Evolutionary conservation across 164 flowering plant genomes (phyloP), one percentile per base, ranked within the genome.

Genomic region (Euptelea pleiosperma): DNA sequence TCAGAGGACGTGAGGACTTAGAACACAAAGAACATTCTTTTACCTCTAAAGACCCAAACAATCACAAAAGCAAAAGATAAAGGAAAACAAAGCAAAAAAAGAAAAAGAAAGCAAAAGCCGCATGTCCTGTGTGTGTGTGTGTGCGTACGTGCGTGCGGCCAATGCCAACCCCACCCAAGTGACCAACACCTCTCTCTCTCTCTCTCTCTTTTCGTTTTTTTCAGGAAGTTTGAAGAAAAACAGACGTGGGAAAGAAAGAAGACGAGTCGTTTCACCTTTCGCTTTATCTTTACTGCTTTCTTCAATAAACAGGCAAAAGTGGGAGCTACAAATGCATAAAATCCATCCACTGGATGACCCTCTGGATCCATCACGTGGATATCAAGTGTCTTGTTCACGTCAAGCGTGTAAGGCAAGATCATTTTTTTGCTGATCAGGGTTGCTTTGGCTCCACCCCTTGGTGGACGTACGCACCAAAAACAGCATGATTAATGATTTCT

Each of bases 231-330:
- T n/a, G 34, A 35, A 21, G 19, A 48, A 34, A 21, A 11, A 52
- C 12, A 52, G 26, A 19, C 11, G n/a, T n/a, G n/a, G n/a, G n/a
- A 47, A 58, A 24, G 18, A 19, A 52, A 28, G 44, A 58, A 52
- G 59, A 44, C 46, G 46, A 60, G 56, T 46, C 52, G 22, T 25
- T 26, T 57, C 61, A 46, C 56, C 67, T 63, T 63, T 69, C 26
- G 19, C 60, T 63, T 69, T 69, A 29, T 31, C 61, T 55, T 55
- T 67, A 29, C 39, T 24, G n/a, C 34, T 16, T 40, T 55, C 10
- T 6, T 21, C 1, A n/a, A n/a, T n/a, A n/a, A n/a, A n/a, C n/a
- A n/a, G n/a, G n/a, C n/a, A n/a, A n/a, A n/a, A n/a, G n/a, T n/a
- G n/a, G n/a, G n/a, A n/a, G n/a, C n/a, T n/a, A n/a, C n/a, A n/a